A percentile compares a stretch with the other conserved stretches of the same genome.
Evolutionary conservation across 352 stramenopile species (phyloP).

Genomic region (Pythium graminicola): DNA sequence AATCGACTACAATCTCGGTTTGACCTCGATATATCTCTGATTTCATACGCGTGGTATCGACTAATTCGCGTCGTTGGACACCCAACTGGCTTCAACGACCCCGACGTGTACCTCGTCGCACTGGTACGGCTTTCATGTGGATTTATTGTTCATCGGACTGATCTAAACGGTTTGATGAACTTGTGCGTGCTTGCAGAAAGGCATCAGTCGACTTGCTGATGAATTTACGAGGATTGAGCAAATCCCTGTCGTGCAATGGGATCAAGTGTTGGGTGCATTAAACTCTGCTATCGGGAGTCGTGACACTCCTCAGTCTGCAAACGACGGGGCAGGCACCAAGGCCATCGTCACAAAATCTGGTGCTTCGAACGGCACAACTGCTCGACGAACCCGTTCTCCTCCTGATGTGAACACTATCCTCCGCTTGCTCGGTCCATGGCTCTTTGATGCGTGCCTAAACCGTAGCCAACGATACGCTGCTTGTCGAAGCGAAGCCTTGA

Average conservation of each 20-base stretch:
- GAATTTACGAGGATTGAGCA: constrained; percentile 69
- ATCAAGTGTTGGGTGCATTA: constrained; percentile 59
- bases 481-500: constrained; percentile 65
- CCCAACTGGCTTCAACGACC: constrained; percentile 70
- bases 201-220: constrained; percentile 66
- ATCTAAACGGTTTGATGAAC: background rate
- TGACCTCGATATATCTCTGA: constrained; percentile 61
- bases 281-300: constrained; percentile 33
- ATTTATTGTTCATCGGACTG: no score
- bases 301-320: constrained; percentile 22
- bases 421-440: constrained; percentile 68
- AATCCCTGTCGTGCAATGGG: constrained; percentile 62
- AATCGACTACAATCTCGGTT: constrained; percentile 58
- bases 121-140: constrained; percentile 39
- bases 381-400: constrained; percentile 44
- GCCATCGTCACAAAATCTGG: background rate
- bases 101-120: constrained; percentile 75
- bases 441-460: constrained; percentile 80
- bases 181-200: constrained; percentile 39
- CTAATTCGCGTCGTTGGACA: constrained; percentile 78
- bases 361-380: constrained; percentile 8
- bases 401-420: constrained; percentile 83
- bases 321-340: constrained; percentile 26
- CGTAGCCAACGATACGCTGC: constrained; percentile 62
- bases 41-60: constrained; percentile 82